Base-by-base conservation (phyloP, 129 eudicot species). In the Flaveria robusta region DNA sequence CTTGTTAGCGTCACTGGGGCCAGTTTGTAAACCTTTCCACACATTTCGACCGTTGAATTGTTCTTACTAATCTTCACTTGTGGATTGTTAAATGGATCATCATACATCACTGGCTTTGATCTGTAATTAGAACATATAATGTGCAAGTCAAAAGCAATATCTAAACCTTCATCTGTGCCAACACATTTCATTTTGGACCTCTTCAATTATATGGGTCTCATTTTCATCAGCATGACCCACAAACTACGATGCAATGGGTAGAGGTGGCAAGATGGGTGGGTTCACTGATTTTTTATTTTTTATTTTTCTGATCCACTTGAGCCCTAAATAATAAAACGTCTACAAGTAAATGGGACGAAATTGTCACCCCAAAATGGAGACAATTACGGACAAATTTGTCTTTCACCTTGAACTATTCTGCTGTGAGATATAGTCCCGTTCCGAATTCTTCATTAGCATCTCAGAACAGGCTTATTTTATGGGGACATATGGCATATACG, bases 41-140 rank as follows among this genome's bases (percentile, higher is more conserved):
- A 91, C 97, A 95, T 95, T 84, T 95, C 99, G 5, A 95, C 95
- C 8, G 92, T 84, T 15, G 96, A 86, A 74, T 91, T 95, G 81
- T 87, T 85, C 75, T 85, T 87, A 72, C 92, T 76, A 7, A 88
- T 87, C 70, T 95, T 95, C 76, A 95, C 94, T 87, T 89, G 77
- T 13, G 99, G 99, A 73, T 95, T 95, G 77, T 95, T 89, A 66
- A 95, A 95, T 55, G 99, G 99, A 59, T 95, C 97, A 1, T 95
- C 97, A 62, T 87, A 95, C 83, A 87, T 89, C 54, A 86, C 96
- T 75, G 97, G 79, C 64, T 81, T 76, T 54, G 97, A 91, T 80
- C 99, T 95, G 90, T 31, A 26, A 18, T 65, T 27, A 46, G 2
- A 45, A 59, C 23, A 59, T 34, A 56, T 54, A 18, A 5, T 5